These are phyloP conservation scores for Chrysoporthe cubensis DNA, from an alignment of 2,329 filamentous ascomycete species.

Conservation along the genomic window DNA sequence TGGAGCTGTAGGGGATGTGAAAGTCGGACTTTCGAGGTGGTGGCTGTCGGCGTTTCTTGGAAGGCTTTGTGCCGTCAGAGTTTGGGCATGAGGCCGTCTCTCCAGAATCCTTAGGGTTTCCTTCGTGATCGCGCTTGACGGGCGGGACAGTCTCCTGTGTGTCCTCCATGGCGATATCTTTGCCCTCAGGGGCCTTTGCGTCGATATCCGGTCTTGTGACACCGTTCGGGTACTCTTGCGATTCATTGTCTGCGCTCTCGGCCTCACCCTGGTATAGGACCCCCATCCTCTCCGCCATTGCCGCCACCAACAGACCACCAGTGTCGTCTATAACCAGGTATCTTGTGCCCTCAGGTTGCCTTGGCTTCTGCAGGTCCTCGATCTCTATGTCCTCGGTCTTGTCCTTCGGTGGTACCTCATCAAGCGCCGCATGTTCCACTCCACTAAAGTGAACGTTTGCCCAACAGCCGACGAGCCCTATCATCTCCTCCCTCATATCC, in stretches of 20 bases:
- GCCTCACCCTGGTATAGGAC: conserved; percentile 61
- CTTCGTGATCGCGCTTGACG: conserved; percentile 22
- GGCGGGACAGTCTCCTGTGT: conserved; percentile 14
- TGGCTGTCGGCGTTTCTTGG: conserved; percentile 35
- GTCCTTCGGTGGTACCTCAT: conserved; percentile 27
- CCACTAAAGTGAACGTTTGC: conserved; percentile 81
- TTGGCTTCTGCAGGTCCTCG: conserved; percentile 30
- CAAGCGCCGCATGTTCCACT: conserved; percentile 33
- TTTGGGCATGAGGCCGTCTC: conserved; percentile 21
- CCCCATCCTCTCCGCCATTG: conserved; percentile 87
- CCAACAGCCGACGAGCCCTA: conserved; percentile 85
- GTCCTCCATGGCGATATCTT: conserved; percentile 32
- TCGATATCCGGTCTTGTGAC: not conserved
- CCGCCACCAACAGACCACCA: conserved; percentile 78
- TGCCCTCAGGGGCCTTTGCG: conserved; percentile 13
- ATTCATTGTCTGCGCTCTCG: conserved; percentile 24
- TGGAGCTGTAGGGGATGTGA: conserved; percentile 67
- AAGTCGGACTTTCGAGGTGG: conserved; percentile 47
- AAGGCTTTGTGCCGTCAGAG: conserved; percentile 19
- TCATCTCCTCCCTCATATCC: conserved; percentile 82
- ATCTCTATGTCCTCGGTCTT: conserved; percentile 35
- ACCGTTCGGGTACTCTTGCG: not conserved
- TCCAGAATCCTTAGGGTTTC: conserved; percentile 19
- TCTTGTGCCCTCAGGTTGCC: conserved; percentile 47
- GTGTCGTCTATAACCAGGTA: conserved; percentile 90